Evolutionary conservation across 345 rosid species (phyloP).

Genomic region (Excoecaria agallocha): DNA sequence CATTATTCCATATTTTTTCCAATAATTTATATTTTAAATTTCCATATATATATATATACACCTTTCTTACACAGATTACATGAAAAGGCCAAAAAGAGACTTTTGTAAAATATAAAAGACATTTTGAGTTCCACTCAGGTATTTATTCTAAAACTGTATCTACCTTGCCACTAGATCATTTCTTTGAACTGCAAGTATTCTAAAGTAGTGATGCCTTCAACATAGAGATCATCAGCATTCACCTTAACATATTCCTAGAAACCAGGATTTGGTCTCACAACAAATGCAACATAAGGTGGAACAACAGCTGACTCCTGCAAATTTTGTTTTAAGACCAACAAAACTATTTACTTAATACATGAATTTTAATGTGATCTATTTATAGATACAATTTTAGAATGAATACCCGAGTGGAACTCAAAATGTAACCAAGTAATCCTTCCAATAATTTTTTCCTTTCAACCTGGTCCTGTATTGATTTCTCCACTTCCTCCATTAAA

Average conservation of each 20-base stretch:
- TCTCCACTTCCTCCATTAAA: constrained; percentile 62
- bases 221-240: constrained; percentile 51
- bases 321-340: not conserved
- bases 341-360: not conserved
- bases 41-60: too few relatives aligned
- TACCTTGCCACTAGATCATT: too few relatives aligned
- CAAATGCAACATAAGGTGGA: constrained; percentile 77
- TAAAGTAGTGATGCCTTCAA: constrained; percentile 48
- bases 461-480: constrained; percentile 51
- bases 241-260: constrained; percentile 88
- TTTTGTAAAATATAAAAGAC: too few relatives aligned
- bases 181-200: constrained; percentile 85
- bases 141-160: too few relatives aligned
- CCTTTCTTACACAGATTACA: too few relatives aligned
- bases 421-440: constrained; percentile 77
- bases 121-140: too few relatives aligned
- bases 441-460: constrained; percentile 65
- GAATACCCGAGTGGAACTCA: constrained; percentile 55
- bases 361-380: not conserved
- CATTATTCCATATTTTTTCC: too few relatives aligned
- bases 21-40: too few relatives aligned
- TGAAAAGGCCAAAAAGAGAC: too few relatives aligned
- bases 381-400: not conserved
- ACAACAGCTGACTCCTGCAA: constrained; percentile 82
- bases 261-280: constrained; percentile 83